phyloP scores from a whole-genome alignment of 2,329 filamentous ascomycete genomes.

The Cytospora piceae region DNA sequence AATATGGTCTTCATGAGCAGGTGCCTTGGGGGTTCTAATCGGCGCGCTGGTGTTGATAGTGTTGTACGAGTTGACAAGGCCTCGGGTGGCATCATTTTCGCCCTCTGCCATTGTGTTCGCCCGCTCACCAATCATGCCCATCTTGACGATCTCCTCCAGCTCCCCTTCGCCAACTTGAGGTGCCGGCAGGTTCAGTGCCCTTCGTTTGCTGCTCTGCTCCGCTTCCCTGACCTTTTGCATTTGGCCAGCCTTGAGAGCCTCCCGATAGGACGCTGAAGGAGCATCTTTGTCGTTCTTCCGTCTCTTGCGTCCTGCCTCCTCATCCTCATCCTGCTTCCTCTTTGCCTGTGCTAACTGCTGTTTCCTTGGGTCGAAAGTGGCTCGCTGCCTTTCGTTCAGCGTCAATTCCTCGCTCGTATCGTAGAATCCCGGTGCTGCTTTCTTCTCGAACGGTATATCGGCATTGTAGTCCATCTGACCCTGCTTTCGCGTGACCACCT shows the following conservation, averaged over 20 bases:
- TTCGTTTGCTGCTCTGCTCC: slow-evolving; percentile 93
- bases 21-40: slow-evolving; percentile 88
- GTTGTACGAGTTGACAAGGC: slow-evolving; percentile 85
- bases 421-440: slow-evolving; percentile 85
- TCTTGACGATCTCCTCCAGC: slow-evolving; percentile 97
- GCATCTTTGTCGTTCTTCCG: slow-evolving; percentile 86
- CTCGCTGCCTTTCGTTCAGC: slow-evolving; percentile 81
- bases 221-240: slow-evolving; percentile 94
- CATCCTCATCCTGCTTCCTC: slow-evolving; percentile 88
- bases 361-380: slow-evolving; percentile 89
- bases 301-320: slow-evolving; percentile 79
- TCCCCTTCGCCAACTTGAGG: slow-evolving; percentile 93
- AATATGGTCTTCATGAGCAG: slow-evolving; percentile 91
- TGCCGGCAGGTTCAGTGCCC: slow-evolving; percentile 78
- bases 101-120: slow-evolving; percentile 77
- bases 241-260: slow-evolving; percentile 89
- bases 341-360: slow-evolving; percentile 84
- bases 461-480: slow-evolving; percentile 99
- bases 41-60: slow-evolving; percentile 80
- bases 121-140: slow-evolving; percentile 91
- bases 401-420: slow-evolving; percentile 84
- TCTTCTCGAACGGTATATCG: slow-evolving; percentile 96
- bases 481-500: slow-evolving; percentile 86
- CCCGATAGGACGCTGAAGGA: slow-evolving; percentile 77
- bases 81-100: slow-evolving; percentile 83